Conservation (phyloP, 2,329 filamentous ascomycete species). For the Alternaria sp. region DNA sequence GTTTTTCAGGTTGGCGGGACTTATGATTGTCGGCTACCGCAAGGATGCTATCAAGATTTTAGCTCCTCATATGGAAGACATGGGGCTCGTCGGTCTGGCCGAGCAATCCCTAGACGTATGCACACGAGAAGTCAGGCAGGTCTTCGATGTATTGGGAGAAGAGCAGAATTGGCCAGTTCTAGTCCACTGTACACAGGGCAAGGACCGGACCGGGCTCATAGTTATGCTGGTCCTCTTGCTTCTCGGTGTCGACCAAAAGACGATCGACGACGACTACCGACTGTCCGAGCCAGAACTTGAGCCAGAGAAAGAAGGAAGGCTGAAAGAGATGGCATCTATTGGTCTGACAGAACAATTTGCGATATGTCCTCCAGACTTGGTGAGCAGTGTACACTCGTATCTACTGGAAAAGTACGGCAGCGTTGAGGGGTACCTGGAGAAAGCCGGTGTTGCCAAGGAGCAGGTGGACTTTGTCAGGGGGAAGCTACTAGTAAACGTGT, state of each 20-base stretch:
- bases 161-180: conserved; percentile 68
- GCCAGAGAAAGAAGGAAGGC: conserved; percentile 67
- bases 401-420: conserved; percentile 71
- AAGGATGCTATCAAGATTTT: conserved; percentile 74
- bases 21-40: conserved; percentile 73
- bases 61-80: conserved; percentile 72
- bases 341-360: conserved; percentile 75
- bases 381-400: conserved; percentile 65
- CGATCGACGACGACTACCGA: conserved; percentile 76
- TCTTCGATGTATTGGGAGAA: conserved; percentile 61
- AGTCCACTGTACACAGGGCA: conserved; percentile 88
- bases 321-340: conserved; percentile 73
- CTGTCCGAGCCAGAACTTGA: conserved; percentile 69
- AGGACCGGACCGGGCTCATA: conserved; percentile 81
- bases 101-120: conserved; percentile 74
- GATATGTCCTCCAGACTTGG: conserved; percentile 70
- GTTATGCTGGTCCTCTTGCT: conserved; percentile 73
- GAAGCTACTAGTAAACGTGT: conserved; percentile 39
- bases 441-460: conserved; percentile 61
- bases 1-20: conserved; percentile 68
- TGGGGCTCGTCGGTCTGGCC: conserved; percentile 75
- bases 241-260: conserved; percentile 63
- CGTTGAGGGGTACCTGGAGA: conserved; percentile 69
- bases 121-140: conserved; percentile 65
- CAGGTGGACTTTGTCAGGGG: conserved; percentile 46